Conservation (phyloP, 2,329 filamentous ascomycete species). For the Biscogniauxia sp. region DNA sequence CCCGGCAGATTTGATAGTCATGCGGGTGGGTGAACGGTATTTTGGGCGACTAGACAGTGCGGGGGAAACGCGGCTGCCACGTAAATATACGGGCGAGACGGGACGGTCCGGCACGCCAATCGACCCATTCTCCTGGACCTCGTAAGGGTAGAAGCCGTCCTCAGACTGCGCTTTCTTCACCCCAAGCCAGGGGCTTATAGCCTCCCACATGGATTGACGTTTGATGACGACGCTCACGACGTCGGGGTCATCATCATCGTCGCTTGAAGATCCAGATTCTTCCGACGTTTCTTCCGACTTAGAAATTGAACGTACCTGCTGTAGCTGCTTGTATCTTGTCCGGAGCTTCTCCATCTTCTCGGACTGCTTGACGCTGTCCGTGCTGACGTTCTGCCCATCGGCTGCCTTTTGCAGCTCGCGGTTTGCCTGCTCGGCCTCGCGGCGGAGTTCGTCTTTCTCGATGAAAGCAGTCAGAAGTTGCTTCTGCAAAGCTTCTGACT, state of each 20-base stretch:
- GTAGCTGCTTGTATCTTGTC: constrained; percentile 52
- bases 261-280: constrained; percentile 3
- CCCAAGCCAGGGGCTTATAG: constrained; percentile 14
- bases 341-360: constrained; percentile 60
- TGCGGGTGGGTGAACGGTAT: constrained; percentile 6
- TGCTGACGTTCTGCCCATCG: constrained; percentile 31
- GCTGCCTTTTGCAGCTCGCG: constrained; percentile 40
- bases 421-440: constrained; percentile 47
- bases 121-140: constrained; percentile 13
- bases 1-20: background rate
- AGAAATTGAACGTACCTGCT: constrained; percentile 50
- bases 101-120: constrained; percentile 14
- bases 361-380: constrained; percentile 34
- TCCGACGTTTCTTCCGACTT: constrained; percentile 3
- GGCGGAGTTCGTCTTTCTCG: constrained; percentile 58
- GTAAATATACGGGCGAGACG: constrained; percentile 5
- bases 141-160: constrained; percentile 19
- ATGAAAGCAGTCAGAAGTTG: constrained; percentile 60
- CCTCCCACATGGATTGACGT: constrained; percentile 24
- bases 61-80: constrained; percentile 2
- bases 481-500: constrained; percentile 56
- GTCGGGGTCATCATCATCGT: constrained; percentile 15
- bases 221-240: constrained; percentile 22
- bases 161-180: constrained; percentile 6
- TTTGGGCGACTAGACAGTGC: constrained; percentile 2